Evolutionary conservation across 2,329 filamentous ascomycete species (phyloP).

Genomic region (Amesomyces nigricolor): DNA sequence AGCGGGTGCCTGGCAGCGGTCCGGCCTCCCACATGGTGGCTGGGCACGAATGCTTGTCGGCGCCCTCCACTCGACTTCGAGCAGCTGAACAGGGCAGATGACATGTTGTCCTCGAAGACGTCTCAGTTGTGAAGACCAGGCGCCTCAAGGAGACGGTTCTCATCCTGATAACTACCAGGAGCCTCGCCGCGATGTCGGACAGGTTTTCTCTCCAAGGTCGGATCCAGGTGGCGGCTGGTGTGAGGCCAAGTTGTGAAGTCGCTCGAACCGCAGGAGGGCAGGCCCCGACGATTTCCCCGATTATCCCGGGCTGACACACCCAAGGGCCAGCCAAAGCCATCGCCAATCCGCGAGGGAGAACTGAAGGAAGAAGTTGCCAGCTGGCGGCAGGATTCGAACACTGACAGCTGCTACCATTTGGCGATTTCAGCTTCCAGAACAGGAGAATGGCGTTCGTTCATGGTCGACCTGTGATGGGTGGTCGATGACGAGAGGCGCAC

Average conservation of each 20-base stretch:
- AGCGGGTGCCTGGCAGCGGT: slow-evolving; percentile 24
- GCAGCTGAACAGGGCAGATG: slow-evolving; percentile 17
- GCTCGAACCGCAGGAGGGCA: slow-evolving; percentile 9
- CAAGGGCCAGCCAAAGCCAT: too few relatives aligned
- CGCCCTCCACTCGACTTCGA: slow-evolving; percentile 19
- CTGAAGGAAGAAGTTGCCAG: not conserved
- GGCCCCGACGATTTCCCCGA: slow-evolving; percentile 1
- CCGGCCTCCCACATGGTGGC: slow-evolving; percentile 12
- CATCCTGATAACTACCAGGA: slow-evolving; percentile 1
- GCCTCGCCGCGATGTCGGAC: slow-evolving; percentile 2
- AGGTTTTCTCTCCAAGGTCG: not conserved
- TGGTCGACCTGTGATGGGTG: too few relatives aligned
- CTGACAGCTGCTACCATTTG: slow-evolving; percentile 7
- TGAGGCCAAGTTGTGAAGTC: slow-evolving; percentile 9
- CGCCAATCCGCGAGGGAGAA: not conserved
- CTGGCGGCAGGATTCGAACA: not conserved
- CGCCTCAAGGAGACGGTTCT: not conserved
- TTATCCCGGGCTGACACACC: not conserved
- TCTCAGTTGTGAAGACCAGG: slow-evolving; percentile 10
- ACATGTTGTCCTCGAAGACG: slow-evolving; percentile 9
- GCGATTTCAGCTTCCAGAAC: not conserved
- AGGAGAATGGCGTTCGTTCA: too few relatives aligned
- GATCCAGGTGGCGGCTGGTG: slow-evolving; percentile 3
- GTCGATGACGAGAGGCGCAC: too few relatives aligned
- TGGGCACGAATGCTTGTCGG: slow-evolving; percentile 21